A percentile compares a stretch with the other conserved stretches of the same genome.
phyloP scores from a whole-genome alignment of 768 basidiomycete species.

The Leccinum sublutescens region DNA sequence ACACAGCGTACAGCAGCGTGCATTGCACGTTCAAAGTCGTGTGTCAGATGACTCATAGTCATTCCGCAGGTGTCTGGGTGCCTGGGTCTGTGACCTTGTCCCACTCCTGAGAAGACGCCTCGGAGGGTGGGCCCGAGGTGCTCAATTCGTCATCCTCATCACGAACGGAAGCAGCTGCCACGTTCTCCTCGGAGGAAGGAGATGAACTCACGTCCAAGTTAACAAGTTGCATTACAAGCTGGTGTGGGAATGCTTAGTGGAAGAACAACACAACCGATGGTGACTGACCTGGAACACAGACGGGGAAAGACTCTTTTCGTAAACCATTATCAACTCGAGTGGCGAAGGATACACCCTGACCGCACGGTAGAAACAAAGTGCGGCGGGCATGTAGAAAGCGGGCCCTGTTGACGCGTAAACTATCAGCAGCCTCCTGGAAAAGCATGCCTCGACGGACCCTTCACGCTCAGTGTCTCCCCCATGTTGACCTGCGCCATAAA shows the following conservation, averaged over 20 bases:
- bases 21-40: slow-evolving; percentile 26
- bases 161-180: slow-evolving; percentile 24
- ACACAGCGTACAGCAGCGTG: slow-evolving; percentile 33
- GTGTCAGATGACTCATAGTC: slow-evolving; percentile 33
- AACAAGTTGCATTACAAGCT: slow-evolving; percentile 81
- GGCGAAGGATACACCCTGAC: slow-evolving; percentile 94
- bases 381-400: slow-evolving; percentile 72
- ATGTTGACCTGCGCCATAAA: slow-evolving; percentile 88
- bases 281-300: slow-evolving; percentile 70
- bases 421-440: background rate
- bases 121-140: slow-evolving; percentile 75
- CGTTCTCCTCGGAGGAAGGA: slow-evolving; percentile 37
- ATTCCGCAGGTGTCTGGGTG: slow-evolving; percentile 46
- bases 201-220: slow-evolving; percentile 83
- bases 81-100: slow-evolving; percentile 81
- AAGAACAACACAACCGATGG: background rate
- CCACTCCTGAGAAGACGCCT: slow-evolving; percentile 89
- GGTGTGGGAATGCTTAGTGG: slow-evolving; percentile 6
- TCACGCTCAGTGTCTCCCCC: slow-evolving; percentile 78
- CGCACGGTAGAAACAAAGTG: slow-evolving; percentile 89
- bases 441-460: slow-evolving; percentile 46
- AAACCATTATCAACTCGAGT: slow-evolving; percentile 91
- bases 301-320: slow-evolving; percentile 85
- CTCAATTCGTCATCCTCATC: slow-evolving; percentile 57
- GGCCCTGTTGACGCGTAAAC: slow-evolving; percentile 55